A percentile compares a stretch with the other conserved stretches of the same genome.
These are phyloP conservation scores for Picea mariana DNA, from an alignment of 83 land plant species.

Conservation along the genomic window DNA sequence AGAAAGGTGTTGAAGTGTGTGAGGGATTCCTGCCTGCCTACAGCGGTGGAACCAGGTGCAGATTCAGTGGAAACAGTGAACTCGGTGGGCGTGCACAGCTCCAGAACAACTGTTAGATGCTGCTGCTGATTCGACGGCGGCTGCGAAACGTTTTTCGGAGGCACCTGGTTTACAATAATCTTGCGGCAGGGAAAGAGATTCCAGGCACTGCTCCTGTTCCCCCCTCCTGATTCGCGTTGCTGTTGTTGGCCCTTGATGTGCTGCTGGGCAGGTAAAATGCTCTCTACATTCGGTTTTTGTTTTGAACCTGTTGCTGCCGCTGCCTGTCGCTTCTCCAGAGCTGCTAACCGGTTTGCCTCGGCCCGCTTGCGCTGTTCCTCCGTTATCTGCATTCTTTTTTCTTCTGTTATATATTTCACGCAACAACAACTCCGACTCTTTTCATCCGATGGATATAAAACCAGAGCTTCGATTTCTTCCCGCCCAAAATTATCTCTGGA, in stretches of 20 bases:
- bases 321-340: slow-evolving; percentile 53
- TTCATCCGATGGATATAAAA: too few relatives aligned
- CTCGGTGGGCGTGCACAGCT: slow-evolving; percentile 57
- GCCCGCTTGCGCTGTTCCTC: slow-evolving; percentile 64
- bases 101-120: slow-evolving; percentile 43
- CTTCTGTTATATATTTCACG: neutral
- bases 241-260: neutral
- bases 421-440: too few relatives aligned
- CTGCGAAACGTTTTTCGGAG: too few relatives aligned
- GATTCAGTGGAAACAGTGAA: slow-evolving; percentile 49
- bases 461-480: too few relatives aligned
- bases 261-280: neutral
- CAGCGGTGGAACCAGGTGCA: slow-evolving; percentile 24
- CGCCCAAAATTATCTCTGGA: too few relatives aligned
- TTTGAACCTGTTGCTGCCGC: neutral
- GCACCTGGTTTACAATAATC: slow-evolving; percentile 3
- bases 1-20: too few relatives aligned
- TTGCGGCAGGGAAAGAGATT: slow-evolving; percentile 55
- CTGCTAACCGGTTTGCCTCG: slow-evolving; percentile 65
- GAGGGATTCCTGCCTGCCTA: slow-evolving; percentile 31
- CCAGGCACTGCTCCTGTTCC: slow-evolving; percentile 22
- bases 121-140: neutral
- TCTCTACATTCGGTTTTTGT: neutral
- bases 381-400: slow-evolving; percentile 37
- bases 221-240: neutral